Evolutionary conservation across 164 flowering plant genomes (phyloP).

Genomic region (Piper betle): DNA sequence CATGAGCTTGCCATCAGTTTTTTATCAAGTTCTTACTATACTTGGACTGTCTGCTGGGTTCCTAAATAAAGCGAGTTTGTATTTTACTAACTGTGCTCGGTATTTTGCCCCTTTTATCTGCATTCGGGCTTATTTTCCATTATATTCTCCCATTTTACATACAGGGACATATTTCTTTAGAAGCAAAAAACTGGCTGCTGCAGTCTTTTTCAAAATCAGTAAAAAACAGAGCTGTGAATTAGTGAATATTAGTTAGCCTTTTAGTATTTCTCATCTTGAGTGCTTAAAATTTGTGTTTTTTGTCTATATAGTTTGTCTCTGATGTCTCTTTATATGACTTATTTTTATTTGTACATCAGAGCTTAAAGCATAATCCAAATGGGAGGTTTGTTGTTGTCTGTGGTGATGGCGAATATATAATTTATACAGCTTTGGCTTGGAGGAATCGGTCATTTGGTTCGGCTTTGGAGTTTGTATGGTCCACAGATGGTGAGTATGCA

Average conservation of each 20-base stretch:
- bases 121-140: not conserved
- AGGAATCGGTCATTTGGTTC: slow-evolving; percentile 99
- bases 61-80: not conserved
- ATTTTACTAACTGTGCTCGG: too few relatives aligned
- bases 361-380: slow-evolving; percentile 93
- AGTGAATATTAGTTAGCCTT: not conserved
- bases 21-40: too few relatives aligned
- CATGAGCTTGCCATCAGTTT: too few relatives aligned
- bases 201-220: not conserved
- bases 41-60: too few relatives aligned
- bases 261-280: not conserved
- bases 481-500: slow-evolving; percentile 96
- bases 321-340: not conserved
- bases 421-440: slow-evolving; percentile 97
- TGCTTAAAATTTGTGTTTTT: not conserved
- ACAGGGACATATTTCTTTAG: too few relatives aligned
- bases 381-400: slow-evolving; percentile 98
- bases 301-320: not conserved
- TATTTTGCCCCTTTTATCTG: not conserved
- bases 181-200: not conserved
- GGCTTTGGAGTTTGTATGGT: slow-evolving; percentile 92
- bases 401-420: slow-evolving; percentile 96
- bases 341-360: slow-evolving; percentile 32
- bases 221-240: not conserved
- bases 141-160: too few relatives aligned